Evolutionary conservation across 331 rosid genomes (phyloP).

Genomic region (Pyrus hybrid): DNA sequence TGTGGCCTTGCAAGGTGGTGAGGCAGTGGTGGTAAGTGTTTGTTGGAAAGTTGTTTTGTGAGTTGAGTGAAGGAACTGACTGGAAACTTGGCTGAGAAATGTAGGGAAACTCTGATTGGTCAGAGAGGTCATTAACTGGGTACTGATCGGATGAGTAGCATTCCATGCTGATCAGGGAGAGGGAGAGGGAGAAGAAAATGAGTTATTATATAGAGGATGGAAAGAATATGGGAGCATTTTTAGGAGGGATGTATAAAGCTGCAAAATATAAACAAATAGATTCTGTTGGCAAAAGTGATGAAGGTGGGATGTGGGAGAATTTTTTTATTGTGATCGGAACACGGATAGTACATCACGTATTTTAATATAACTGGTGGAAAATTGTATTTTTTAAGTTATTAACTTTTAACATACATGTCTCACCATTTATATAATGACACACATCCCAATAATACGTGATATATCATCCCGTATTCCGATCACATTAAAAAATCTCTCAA

Average conservation of each 20-base stretch:
- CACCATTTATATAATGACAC: too few species aligned
- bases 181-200: background rate
- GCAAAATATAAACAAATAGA: background rate
- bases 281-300: slow-evolving; percentile 4
- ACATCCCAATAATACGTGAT: too few species aligned
- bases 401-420: too few species aligned
- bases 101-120: background rate
- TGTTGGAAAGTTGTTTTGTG: background rate
- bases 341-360: too few species aligned
- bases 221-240: background rate
- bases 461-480: too few species aligned
- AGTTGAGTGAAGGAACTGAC: slow-evolving; percentile 54
- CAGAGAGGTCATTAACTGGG: background rate
- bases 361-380: too few species aligned
- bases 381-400: too few species aligned
- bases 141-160: slow-evolving; percentile 1
- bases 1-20: slow-evolving; percentile 48
- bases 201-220: background rate
- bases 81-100: slow-evolving; percentile 66
- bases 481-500: too few species aligned
- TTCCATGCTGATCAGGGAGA: slow-evolving; percentile 5
- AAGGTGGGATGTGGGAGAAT: background rate
- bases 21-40: slow-evolving; percentile 29
- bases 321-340: too few species aligned
- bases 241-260: background rate